Base-by-base conservation (phyloP, 2,329 filamentous ascomycete species). In the Trematosphaeria pertusa region DNA sequence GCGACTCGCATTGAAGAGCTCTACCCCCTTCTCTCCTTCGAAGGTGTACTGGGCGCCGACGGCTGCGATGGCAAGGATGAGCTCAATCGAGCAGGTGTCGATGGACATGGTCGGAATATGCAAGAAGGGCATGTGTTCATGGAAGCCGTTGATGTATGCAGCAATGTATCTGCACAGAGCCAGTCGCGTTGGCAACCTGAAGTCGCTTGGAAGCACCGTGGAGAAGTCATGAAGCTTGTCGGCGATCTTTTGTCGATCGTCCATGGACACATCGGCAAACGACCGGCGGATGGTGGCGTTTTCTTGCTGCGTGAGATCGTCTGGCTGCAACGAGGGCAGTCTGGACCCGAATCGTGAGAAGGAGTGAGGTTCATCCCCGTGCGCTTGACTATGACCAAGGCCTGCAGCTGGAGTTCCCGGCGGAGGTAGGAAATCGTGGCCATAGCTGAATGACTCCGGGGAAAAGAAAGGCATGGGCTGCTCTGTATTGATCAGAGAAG, bases 91-190 rank as follows among this genome's bases (percentile, higher is more conserved):
- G n/a, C 84, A 78, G n/a, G 84, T 81, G 6, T 81, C 80, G 0
- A 85, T 80, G 1, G 78, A 77, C 36, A 89, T 75, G 0, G 86
- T 89, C 0, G 87, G 83, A 4, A 88, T 72, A 62, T 91, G 87
- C 20, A 90, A 73, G 50, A 89, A 83, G 0, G 81, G 81, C 31
- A 84, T 74, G 49, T 83, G 80, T 19, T 80, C 76, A 46, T 84
- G 78, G 47, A 89, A 88, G 0, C 86, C 86, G 47, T 80, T 82
- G 42, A 88, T 81, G 58, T 88, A 90, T 1, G 86, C 86, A 48
- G 87, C 85, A 22, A 89, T 70, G 52, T 89, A 89, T 24, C 87
- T 75, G 2, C 84, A 85, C 20, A 89, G 66, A 0, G 87, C 87
- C 55, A 88, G 81, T 3, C 87, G 80, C 4, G 86, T 88, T 1